Evolutionary conservation across 2,329 filamentous ascomycete species (phyloP).

Genomic region (Arthrobotrys sphaeroides): DNA sequence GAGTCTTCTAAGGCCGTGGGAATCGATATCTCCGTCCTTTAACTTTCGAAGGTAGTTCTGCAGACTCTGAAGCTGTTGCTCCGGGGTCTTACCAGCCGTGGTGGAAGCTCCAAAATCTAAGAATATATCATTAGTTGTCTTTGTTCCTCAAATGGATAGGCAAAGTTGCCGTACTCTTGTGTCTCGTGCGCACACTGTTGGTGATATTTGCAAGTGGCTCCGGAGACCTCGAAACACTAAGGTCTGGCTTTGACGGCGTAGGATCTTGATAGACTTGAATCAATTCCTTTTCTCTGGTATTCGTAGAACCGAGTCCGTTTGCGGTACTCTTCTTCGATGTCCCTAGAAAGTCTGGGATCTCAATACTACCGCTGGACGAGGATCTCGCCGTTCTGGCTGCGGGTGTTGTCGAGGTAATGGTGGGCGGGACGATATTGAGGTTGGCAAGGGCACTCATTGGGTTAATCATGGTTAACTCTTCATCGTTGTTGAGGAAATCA

Average conservation of each 20-base stretch:
- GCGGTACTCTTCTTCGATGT: slow-evolving; percentile 24
- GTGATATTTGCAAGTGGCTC: slow-evolving; percentile 46
- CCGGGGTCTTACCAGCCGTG: slow-evolving; percentile 38
- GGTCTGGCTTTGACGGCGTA: slow-evolving; percentile 3
- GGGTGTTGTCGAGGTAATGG: slow-evolving; percentile 11
- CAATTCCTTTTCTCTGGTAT: slow-evolving; percentile 48
- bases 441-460: slow-evolving; percentile 53
- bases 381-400: slow-evolving; percentile 18
- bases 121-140: background rate
- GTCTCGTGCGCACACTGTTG: slow-evolving; percentile 34
- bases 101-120: slow-evolving; percentile 44
- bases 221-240: slow-evolving; percentile 17
- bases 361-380: slow-evolving; percentile 19
- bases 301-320: slow-evolving; percentile 23
- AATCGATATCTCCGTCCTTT: slow-evolving; percentile 58
- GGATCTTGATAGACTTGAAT: slow-evolving; percentile 61
- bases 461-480: slow-evolving; percentile 57
- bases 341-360: slow-evolving; percentile 45
- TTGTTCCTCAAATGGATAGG: background rate
- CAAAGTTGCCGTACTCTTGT: slow-evolving; percentile 23
- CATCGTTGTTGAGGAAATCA: slow-evolving; percentile 55
- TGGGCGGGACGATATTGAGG: slow-evolving; percentile 22
- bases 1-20: slow-evolving; percentile 57
- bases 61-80: slow-evolving; percentile 45
- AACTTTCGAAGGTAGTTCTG: slow-evolving; percentile 54